Base-by-base conservation (phyloP, 2,329 filamentous ascomycete species). In the Penicillium nordicum region DNA sequence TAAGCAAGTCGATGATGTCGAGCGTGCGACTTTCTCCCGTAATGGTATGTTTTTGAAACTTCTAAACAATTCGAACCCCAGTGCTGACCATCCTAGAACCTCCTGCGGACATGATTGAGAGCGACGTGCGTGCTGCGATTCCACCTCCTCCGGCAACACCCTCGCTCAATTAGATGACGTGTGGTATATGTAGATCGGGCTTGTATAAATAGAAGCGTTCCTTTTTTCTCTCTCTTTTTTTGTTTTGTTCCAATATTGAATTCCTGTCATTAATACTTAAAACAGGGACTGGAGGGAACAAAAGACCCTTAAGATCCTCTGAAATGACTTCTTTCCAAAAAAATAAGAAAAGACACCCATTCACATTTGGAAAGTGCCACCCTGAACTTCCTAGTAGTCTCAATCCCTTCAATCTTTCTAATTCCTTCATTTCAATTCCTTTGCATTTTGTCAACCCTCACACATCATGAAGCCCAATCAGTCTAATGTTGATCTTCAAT, bases 81-180 rank as follows among this genome's bases (percentile, higher is more conserved):
- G 1, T 55, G 21, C 46, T 63, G 40, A 63, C 50, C n/a, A 30
- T 50, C 2, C 18, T 32, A 67, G 65, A 65, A 56, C 63, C 64
- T 41, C 82, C 82, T 11, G 79, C 79, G 50, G 81, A 84, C 65
- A 76, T 76, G 38, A 75, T 84, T 29, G 72, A 77, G 59, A 78
- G 74, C 41, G 82, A 84, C 62, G 49, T 50, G 16, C 47, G 51
- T 36, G 47, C 37, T 37, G 34, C 79, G 78, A 73, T 70, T 21
- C 54, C 63, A 8, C 74, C 79, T 14, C 78, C 80, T 5, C 64
- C 72, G 12, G 76, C 80, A 10, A 76, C 80, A 7, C 78, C 79
- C 5, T 65, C 72, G 11, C 78, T 69, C 42, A 83, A 80, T 69
- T 84, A 79, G 65, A 61, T 58, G 34, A 51, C 18, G 57, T 55